Evolutionary conservation across 2,329 filamentous ascomycete species (phyloP).

Genomic region (Gremmenia infestans): DNA sequence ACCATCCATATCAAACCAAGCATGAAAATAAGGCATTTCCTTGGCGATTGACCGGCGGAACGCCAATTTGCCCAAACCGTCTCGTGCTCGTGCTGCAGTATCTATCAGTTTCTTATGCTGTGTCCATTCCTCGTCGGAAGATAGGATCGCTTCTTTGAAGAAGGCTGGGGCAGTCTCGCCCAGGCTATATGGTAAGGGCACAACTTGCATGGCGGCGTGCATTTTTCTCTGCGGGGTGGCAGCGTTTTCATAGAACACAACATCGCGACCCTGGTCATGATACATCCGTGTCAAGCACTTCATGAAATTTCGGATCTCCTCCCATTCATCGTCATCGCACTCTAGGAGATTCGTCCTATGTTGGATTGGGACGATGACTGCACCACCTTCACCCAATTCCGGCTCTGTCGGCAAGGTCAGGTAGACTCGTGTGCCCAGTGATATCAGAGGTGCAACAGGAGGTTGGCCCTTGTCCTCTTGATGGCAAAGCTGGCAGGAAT

Average conservation of each 20-base stretch:
- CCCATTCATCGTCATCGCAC: constrained; percentile 99
- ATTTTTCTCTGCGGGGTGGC: constrained; percentile 70
- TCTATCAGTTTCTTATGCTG: constrained; percentile 95
- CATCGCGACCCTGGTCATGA: constrained; percentile 84
- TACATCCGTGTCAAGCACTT: constrained; percentile 93
- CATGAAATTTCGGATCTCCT: constrained; percentile 99
- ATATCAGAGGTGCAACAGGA: constrained; percentile 79
- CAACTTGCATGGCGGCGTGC: constrained; percentile 80
- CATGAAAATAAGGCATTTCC: constrained; percentile 98
- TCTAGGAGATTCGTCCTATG: constrained; percentile 90
- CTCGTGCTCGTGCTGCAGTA: constrained; percentile 61
- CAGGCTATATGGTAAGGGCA: constrained; percentile 86
- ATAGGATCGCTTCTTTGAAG: constrained; percentile 89
- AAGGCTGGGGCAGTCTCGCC: constrained; percentile 90
- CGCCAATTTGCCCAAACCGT: constrained; percentile 70
- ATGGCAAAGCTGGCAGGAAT: constrained; percentile 84
- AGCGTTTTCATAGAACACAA: constrained; percentile 97
- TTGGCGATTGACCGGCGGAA: constrained; percentile 82
- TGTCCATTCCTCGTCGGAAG: constrained; percentile 86
- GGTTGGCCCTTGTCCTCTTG: constrained; percentile 76
- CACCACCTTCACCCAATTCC: constrained; percentile 76
- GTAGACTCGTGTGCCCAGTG: constrained; percentile 79
- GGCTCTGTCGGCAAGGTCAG: constrained; percentile 87
- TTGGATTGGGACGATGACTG: constrained; percentile 82
- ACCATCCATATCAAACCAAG: constrained; percentile 90